Conservation (phyloP, 2,329 filamentous ascomycete species). For the Elsinoe perseae region DNA sequence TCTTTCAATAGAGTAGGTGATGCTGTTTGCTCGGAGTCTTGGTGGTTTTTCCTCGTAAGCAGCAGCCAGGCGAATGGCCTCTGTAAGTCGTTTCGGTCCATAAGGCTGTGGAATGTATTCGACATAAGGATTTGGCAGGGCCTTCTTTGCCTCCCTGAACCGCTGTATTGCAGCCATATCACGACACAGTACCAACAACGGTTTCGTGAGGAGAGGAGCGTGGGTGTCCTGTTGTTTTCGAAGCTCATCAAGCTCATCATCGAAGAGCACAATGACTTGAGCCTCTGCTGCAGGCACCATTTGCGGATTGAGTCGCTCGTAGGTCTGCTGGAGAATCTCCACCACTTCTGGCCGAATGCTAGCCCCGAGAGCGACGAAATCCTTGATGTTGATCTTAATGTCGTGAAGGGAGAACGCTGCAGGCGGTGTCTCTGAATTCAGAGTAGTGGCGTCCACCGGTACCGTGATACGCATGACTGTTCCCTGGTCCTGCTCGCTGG, state of each 20-base stretch:
- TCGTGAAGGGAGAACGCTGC: not conserved
- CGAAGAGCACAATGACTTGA: slow-evolving; percentile 1
- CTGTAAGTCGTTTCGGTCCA: not conserved
- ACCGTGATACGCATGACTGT: not conserved
- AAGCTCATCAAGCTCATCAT: not conserved
- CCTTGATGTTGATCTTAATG: not conserved
- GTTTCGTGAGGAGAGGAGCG: not conserved
- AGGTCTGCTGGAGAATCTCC: not conserved
- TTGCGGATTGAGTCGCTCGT: not conserved
- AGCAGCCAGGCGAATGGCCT: not conserved
- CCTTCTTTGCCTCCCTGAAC: not conserved
- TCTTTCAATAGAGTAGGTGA: slow-evolving; percentile 1
- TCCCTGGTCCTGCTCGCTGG: not conserved
- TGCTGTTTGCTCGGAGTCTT: slow-evolving; percentile 1
- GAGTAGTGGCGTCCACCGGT: not conserved
- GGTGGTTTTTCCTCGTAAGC: not conserved
- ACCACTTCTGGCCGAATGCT: not conserved
- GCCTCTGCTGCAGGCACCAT: not conserved
- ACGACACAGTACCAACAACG: slow-evolving; percentile 13
- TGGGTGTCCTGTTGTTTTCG: not conserved
- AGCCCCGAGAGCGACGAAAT: not conserved
- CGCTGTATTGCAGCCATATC: not conserved
- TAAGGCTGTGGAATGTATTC: not conserved
- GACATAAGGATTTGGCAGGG: not conserved
- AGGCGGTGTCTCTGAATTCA: not conserved